Base-by-base conservation (phyloP, 805 yeast genomes). In the Yamadazyma sp. region DNA sequence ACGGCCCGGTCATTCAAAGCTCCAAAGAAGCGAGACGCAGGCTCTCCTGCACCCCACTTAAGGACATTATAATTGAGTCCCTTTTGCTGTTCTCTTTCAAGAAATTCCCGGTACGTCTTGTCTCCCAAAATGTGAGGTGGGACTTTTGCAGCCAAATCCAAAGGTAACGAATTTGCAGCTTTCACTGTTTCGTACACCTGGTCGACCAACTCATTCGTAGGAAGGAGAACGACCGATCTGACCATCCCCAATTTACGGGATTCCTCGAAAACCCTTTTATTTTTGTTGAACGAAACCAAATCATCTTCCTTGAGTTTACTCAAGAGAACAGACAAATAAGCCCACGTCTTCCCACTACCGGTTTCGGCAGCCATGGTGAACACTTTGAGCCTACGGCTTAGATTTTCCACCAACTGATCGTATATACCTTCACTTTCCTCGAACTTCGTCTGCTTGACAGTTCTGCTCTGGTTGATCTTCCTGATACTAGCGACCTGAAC, bases 321-420 rank as follows among this genome's bases (percentile, higher is more conserved):
- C 25, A 90, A 46, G 23, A 91, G 45, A 0, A 96, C 90, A 0
- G 84, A 78, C 43, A 93, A 55, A 53, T 90, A 91, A 0, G 97
- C 89, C 80, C 95, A 80, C 0, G 99, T 91, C 55, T 91, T 91
- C 6, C 99, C 99, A 0, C 95, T 84, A 0, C 99, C 99, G 0
- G 99, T 91, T 57, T 93, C 98, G 3, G 97, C 96, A 0, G 98
- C 97, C 38, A 91, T 60, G 2, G 93, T 78, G 66, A 78, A 87
- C 1, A 82, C 73, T 47, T 80, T 78, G 33, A 80, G 50, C 41
- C 53, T 56, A 18, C 14, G 58, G 15, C 32, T 35, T 40, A 60
- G 65, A 39, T 67, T 64, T 27, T 48, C 41, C 32, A 55, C 50
- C 39, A 63, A 48, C 19, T 59, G 62, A 5, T 53, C 44, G 22